These are phyloP conservation scores for Termitomyces sp. DNA, from an alignment of 768 basidiomycete genomes.

Conservation along the genomic window DNA sequence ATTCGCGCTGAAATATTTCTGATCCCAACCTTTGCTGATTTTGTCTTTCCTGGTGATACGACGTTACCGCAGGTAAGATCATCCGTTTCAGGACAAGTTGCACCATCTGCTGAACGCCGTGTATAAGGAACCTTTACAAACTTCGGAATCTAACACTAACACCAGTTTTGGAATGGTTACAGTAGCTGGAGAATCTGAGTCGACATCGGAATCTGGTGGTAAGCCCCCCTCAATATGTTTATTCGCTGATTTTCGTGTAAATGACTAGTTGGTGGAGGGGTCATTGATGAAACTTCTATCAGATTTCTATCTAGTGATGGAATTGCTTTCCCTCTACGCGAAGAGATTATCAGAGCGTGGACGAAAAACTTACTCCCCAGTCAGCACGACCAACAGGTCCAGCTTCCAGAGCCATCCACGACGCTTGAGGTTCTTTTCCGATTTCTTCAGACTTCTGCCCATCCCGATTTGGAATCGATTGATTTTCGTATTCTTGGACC, in stretches of 20 bases:
- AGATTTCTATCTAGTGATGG: background rate
- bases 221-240: background rate
- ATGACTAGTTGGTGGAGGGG: background rate
- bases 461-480: constrained; percentile 1
- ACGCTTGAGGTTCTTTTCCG: background rate
- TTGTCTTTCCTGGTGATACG: background rate
- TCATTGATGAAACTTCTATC: background rate
- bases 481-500: background rate
- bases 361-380: background rate
- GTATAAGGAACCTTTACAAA: background rate
- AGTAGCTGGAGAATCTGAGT: background rate
- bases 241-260: background rate
- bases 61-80: background rate
- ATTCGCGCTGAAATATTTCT: background rate
- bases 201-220: background rate
- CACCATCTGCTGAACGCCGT: too few relatives aligned
- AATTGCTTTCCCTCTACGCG: background rate
- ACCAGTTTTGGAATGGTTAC: background rate
- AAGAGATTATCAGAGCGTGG: background rate
- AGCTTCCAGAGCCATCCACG: background rate
- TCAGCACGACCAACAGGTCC: background rate
- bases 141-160: background rate
- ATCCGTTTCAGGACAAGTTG: background rate
- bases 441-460: background rate
- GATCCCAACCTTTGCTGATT: background rate